A percentile compares a stretch with the other conserved stretches of the same genome.
Conservation (phyloP, 2,329 filamentous ascomycete species). For the Beauveria asiatica region DNA sequence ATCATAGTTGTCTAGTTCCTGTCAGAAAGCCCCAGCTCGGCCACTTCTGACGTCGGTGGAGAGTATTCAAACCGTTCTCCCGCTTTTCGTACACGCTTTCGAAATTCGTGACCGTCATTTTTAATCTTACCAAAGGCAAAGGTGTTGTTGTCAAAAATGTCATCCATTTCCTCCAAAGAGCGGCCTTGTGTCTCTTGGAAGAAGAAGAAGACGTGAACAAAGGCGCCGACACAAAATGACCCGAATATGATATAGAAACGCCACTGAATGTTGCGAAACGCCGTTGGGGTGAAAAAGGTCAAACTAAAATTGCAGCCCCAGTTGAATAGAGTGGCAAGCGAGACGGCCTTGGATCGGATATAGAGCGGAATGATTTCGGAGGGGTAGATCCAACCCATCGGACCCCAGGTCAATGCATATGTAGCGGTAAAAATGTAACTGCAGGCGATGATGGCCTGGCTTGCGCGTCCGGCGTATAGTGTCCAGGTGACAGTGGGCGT, state of each 20-base stretch:
- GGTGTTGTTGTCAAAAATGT: slow-evolving; percentile 13
- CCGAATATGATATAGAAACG: slow-evolving; percentile 17
- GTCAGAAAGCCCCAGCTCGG: slow-evolving; percentile 8
- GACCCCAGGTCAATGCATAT: slow-evolving; percentile 32
- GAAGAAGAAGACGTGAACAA: slow-evolving; percentile 13
- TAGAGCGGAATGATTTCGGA: slow-evolving; percentile 37
- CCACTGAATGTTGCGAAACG: slow-evolving; percentile 19
- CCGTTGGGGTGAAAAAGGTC: slow-evolving; percentile 25
- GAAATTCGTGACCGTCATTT: slow-evolving; percentile 1
- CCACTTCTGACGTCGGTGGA: slow-evolving; percentile 9
- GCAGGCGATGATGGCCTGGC: slow-evolving; percentile 53
- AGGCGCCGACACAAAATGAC: slow-evolving; percentile 9
- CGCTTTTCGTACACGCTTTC: slow-evolving; percentile 6
- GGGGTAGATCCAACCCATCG: slow-evolving; percentile 38
- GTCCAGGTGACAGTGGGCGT: slow-evolving; percentile 24
- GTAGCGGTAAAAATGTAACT: slow-evolving; percentile 53
- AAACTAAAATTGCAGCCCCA: slow-evolving; percentile 27
- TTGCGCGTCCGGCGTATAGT: slow-evolving; percentile 28
- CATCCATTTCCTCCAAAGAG: slow-evolving; percentile 13
- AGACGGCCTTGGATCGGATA: slow-evolving; percentile 37
- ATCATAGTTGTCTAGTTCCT: slow-evolving; percentile 2
- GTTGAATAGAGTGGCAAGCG: slow-evolving; percentile 30
- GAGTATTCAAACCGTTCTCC: slow-evolving; percentile 9
- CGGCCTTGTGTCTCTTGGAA: slow-evolving; percentile 13
- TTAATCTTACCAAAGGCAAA: slow-evolving; percentile 14